These are phyloP conservation scores for Rhodotorula babjevae DNA, from an alignment of 768 basidiomycete species.

Conservation along the genomic window DNA sequence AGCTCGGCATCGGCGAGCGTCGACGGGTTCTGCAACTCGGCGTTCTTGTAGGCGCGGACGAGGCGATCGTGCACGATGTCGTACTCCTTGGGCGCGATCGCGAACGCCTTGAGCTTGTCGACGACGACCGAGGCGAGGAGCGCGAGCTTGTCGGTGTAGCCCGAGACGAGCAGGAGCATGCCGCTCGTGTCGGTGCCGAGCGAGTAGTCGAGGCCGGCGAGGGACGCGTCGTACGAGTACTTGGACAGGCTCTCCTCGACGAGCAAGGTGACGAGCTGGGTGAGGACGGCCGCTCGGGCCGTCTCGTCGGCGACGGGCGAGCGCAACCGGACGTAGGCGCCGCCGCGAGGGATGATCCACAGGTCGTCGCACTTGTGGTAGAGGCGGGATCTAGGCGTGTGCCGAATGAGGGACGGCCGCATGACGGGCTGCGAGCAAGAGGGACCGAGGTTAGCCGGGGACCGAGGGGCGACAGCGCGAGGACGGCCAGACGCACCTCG, in stretches of 20 bases:
- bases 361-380: slow-evolving; percentile 93
- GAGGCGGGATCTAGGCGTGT: slow-evolving; percentile 65
- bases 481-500: slow-evolving; percentile 62
- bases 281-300: slow-evolving; percentile 67
- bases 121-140: slow-evolving; percentile 69
- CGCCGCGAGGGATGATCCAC: slow-evolving; percentile 46
- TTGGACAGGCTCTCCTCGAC: slow-evolving; percentile 84
- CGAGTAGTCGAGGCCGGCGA: slow-evolving; percentile 76
- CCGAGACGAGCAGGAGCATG: slow-evolving; percentile 62
- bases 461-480: no score
- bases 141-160: slow-evolving; percentile 84
- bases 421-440: slow-evolving; percentile 66
- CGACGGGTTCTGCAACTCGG: slow-evolving; percentile 77
- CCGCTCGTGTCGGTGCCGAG: slow-evolving; percentile 59
- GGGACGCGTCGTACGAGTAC: slow-evolving; percentile 81
- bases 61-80: slow-evolving; percentile 81
- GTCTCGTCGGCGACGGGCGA: slow-evolving; percentile 56
- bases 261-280: slow-evolving; percentile 71
- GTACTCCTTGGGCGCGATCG: slow-evolving; percentile 64
- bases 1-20: slow-evolving; percentile 70
- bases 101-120: slow-evolving; percentile 61
- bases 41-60: slow-evolving; percentile 73
- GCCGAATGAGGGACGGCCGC: slow-evolving; percentile 68
- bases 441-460: no score
- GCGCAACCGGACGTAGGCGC: slow-evolving; percentile 65